phyloP scores from a whole-genome alignment of 208 protist genomes.

The Trypanosoma congolense region DNA sequence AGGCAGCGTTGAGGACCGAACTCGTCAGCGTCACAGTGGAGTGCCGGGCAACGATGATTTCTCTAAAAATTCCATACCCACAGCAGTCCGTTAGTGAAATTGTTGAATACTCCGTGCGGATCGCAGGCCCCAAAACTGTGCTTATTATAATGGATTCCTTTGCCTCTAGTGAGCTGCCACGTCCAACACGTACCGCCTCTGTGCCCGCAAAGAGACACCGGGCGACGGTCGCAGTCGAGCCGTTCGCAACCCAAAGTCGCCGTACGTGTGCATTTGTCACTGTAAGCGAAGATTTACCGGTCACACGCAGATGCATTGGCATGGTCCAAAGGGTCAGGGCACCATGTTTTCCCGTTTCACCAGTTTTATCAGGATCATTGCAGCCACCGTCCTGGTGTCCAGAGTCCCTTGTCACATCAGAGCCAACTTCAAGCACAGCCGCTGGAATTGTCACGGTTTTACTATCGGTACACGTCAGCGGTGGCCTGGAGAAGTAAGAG shows the following conservation, averaged over 20 bases:
- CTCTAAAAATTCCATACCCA: conserved; percentile 7
- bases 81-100: conserved; percentile 9
- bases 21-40: conserved; percentile 12
- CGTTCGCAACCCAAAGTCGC: conserved; percentile 8
- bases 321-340: conserved; percentile 1
- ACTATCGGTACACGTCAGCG: too few species aligned
- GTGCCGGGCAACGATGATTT: conserved; percentile 3
- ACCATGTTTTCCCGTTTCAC: too few species aligned
- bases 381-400: too few species aligned
- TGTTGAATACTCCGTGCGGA: conserved; percentile 5
- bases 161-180: conserved; percentile 2
- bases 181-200: conserved; percentile 6
- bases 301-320: conserved; percentile 14
- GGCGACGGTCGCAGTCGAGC: conserved; percentile 3
- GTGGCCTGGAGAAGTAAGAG: background rate
- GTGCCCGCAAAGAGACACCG: conserved; percentile 22
- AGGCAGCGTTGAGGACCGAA: background rate
- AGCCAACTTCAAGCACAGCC: too few species aligned
- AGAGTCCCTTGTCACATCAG: too few species aligned
- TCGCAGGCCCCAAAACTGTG: conserved; percentile 13
- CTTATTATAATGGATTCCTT: conserved; percentile 14
- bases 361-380: too few species aligned
- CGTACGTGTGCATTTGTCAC: conserved; percentile 14
- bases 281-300: background rate
- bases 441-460: too few species aligned